Percentiles rank a stretch among this genome's conserved stretches.
These are phyloP conservation scores for Oryza brachyantha DNA, from an alignment of 176 grass and related monocot genomes.

Conservation along the genomic window DNA sequence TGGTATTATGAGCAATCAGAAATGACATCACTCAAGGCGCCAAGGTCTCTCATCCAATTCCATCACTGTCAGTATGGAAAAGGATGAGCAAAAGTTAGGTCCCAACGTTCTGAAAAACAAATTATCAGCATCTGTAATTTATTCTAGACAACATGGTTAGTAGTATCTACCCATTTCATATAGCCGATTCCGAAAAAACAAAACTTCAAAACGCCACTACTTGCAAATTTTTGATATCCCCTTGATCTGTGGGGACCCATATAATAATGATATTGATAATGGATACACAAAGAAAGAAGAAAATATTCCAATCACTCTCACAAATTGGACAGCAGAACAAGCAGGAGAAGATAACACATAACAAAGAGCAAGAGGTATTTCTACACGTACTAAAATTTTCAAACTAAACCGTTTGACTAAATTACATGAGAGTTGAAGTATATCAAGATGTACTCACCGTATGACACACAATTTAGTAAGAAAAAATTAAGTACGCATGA, in stretches of 20 bases:
- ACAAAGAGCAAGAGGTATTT: too few relatives aligned
- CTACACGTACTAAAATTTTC: too few relatives aligned
- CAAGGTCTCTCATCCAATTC: background rate
- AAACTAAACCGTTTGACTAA: too few relatives aligned
- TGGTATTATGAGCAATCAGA: background rate
- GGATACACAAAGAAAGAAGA: constrained; percentile 10
- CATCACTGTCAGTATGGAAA: background rate
- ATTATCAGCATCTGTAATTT: background rate
- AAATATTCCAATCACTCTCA: constrained; percentile 19
- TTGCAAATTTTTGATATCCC: background rate
- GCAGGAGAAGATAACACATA: background rate
- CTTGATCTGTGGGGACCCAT: background rate
- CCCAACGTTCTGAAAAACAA: background rate
- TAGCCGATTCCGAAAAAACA: background rate
- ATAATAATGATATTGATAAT: background rate
- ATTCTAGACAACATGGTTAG: background rate
- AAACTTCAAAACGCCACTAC: background rate
- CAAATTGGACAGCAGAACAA: background rate
- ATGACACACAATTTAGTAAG: too few relatives aligned
- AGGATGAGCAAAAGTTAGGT: background rate
- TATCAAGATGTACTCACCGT: too few relatives aligned
- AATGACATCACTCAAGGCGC: background rate
- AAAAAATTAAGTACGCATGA: too few relatives aligned
- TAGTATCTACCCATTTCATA: background rate
- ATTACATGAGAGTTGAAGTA: too few relatives aligned